Percentiles rank a stretch among this genome's conserved stretches.
phyloP scores from a whole-genome alignment of 805 yeast species.

The Cyberlindnera americana region DNA sequence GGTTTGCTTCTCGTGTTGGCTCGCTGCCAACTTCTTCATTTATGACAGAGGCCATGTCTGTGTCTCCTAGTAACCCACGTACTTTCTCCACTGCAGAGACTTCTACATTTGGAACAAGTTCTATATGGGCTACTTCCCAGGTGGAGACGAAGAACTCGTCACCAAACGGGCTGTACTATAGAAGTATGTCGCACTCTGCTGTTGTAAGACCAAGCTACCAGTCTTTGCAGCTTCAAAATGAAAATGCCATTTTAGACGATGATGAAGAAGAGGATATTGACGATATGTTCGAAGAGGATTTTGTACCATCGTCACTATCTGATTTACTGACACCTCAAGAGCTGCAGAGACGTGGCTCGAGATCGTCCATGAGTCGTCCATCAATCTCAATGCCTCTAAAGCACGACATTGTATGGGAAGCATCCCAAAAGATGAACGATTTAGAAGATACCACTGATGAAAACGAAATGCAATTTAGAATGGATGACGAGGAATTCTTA shows the following conservation, averaged over 20 bases:
- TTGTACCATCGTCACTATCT: constrained; percentile 76
- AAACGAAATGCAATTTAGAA: constrained; percentile 33
- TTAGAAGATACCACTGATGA: constrained; percentile 9
- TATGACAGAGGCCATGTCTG: background rate
- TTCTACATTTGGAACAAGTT: constrained; percentile 12
- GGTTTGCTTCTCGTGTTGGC: constrained; percentile 8
- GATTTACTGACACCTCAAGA: constrained; percentile 59
- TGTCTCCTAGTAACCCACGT: constrained; percentile 15
- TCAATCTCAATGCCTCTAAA: background rate
- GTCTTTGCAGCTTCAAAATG: constrained; percentile 6
- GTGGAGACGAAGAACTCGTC: too few relatives aligned
- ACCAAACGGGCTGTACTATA: constrained; percentile 3
- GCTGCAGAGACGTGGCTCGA: constrained; percentile 61
- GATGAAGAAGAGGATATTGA: constrained; percentile 11
- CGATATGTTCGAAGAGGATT: constrained; percentile 59
- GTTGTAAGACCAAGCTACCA: constrained; percentile 11
- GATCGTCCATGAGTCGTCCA: constrained; percentile 35
- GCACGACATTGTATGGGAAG: constrained; percentile 3
- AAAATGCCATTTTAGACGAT: constrained; percentile 35
- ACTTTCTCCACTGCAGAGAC: constrained; percentile 14
- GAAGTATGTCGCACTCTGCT: constrained; percentile 23
- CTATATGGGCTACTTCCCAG: constrained; percentile 23
- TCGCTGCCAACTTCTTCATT: constrained; percentile 7
- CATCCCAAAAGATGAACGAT: constrained; percentile 4
- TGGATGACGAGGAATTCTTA: constrained; percentile 28